These are phyloP conservation scores for Wilcoxina mikolae DNA, from an alignment of 495 filamentous ascomycete species.

Conservation along the genomic window DNA sequence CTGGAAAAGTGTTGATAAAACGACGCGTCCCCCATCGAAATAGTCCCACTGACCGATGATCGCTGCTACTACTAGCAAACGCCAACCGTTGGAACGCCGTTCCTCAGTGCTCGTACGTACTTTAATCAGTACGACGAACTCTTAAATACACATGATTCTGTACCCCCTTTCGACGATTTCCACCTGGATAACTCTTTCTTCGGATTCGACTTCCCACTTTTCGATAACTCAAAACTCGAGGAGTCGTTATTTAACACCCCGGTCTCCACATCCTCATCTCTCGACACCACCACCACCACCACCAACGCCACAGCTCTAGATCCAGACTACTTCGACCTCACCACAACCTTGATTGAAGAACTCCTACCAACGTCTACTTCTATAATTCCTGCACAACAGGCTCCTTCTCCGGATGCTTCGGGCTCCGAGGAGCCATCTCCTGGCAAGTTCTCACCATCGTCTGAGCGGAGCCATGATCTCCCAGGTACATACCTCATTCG, in stretches of 20 bases:
- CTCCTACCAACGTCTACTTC: neutral
- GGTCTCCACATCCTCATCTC: neutral
- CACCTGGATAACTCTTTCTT: conserved; percentile 1
- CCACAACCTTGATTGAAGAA: neutral
- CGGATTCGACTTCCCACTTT: conserved; percentile 5
- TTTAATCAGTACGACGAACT: conserved; percentile 2
- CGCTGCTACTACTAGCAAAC: neutral
- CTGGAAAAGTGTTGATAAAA: neutral
- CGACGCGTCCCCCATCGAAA: neutral
- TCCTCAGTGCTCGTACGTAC: conserved; percentile 1
- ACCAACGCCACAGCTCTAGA: too few species aligned
- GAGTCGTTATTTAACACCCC: neutral
- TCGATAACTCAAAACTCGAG: conserved; percentile 1
- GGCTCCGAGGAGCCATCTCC: conserved; percentile 1
- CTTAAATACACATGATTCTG: neutral
- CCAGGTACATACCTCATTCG: too few species aligned
- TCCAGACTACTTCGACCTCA: neutral
- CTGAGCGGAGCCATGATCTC: neutral
- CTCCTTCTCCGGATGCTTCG: conserved; percentile 5
- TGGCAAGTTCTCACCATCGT: neutral
- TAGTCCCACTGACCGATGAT: neutral
- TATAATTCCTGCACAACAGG: neutral
- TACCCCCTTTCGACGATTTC: neutral
- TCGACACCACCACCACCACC: neutral
- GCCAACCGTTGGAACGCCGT: neutral